A percentile compares a stretch with the other conserved stretches of the same genome.
phyloP scores from a whole-genome alignment of 1,139 yeast species.

The Yarrowia galli region DNA sequence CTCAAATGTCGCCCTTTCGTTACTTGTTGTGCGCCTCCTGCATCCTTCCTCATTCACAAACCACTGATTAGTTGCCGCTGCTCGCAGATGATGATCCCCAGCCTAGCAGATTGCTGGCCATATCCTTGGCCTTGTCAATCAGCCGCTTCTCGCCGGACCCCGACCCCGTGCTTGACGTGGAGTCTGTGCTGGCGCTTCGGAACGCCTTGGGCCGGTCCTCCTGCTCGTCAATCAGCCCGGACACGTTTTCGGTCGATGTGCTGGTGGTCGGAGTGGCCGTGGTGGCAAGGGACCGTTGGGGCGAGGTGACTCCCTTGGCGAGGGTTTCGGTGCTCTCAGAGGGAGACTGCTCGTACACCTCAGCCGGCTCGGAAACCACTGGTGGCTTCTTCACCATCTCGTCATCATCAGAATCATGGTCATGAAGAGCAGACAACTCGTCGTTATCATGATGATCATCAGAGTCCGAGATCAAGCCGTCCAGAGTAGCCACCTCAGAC shows the following conservation, averaged over 20 bases:
- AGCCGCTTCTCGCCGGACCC: constrained; percentile 22
- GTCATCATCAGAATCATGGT: constrained; percentile 10
- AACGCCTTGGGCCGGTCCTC: constrained; percentile 36
- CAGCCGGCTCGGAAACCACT: background rate
- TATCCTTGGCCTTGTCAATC: constrained; percentile 35
- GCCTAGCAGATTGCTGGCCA: constrained; percentile 30
- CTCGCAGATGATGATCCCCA: constrained; percentile 20
- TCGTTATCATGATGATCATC: constrained; percentile 10
- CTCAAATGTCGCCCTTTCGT: constrained; percentile 5
- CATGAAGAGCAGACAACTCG: constrained; percentile 4
- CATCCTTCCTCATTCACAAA: background rate
- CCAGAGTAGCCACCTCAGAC: constrained; percentile 20
- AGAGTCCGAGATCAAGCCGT: constrained; percentile 4
- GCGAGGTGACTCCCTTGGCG: constrained; percentile 16
- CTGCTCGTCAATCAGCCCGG: constrained; percentile 32
- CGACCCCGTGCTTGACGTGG: constrained; percentile 29
- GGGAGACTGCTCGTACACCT: background rate
- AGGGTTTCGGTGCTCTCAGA: background rate
- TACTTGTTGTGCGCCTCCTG: background rate
- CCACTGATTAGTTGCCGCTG: constrained; percentile 14
- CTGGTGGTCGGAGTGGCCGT: constrained; percentile 33
- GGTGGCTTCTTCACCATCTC: background rate
- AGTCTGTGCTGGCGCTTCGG: constrained; percentile 28
- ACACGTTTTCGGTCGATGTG: constrained; percentile 30
- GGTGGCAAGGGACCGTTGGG: constrained; percentile 24